Conservation (phyloP, 805 yeast species). For the Kodamaea neixiangensis region DNA sequence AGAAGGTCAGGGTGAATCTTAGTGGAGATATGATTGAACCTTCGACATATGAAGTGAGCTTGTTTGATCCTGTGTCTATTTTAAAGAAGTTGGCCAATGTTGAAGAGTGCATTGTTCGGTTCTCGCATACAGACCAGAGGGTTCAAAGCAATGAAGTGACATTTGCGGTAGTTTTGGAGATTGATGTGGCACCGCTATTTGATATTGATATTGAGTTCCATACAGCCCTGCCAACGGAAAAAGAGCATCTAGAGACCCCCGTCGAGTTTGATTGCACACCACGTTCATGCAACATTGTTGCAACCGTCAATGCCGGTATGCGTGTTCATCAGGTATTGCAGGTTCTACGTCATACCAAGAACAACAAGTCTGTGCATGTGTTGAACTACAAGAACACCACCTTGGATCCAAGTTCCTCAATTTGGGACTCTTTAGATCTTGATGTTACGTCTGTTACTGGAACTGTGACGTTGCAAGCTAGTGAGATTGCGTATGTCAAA, state of each 20-base stretch:
- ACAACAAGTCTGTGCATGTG: not conserved
- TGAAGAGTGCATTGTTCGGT: not conserved
- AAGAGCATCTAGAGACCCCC: not conserved
- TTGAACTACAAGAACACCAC: not conserved
- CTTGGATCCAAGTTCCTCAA: not conserved
- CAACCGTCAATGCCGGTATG: slow-evolving; percentile 3
- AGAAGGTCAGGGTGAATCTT: slow-evolving; percentile 6
- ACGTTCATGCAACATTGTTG: not conserved
- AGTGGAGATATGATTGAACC: not conserved
- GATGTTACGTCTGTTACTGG: not conserved
- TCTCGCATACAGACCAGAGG: slow-evolving; percentile 3
- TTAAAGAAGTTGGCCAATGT: not conserved
- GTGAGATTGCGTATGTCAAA: not conserved
- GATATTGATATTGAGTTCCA: slow-evolving; percentile 7
- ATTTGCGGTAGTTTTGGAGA: slow-evolving; percentile 4
- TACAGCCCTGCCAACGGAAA: slow-evolving; percentile 4
- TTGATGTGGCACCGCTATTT: slow-evolving; percentile 9
- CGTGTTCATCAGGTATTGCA: slow-evolving; percentile 9
- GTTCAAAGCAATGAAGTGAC: not conserved
- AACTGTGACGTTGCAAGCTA: not conserved
- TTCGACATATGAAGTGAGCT: not conserved
- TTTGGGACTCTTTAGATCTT: not conserved
- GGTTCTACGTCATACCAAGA: slow-evolving; percentile 3
- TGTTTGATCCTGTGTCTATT: slow-evolving; percentile 1
- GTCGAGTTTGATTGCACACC: slow-evolving; percentile 4